Percentiles rank a stretch among this genome's conserved stretches.
phyloP scores from a whole-genome alignment of 2,329 filamentous ascomycete species.

The Ophiobolus disseminans region DNA sequence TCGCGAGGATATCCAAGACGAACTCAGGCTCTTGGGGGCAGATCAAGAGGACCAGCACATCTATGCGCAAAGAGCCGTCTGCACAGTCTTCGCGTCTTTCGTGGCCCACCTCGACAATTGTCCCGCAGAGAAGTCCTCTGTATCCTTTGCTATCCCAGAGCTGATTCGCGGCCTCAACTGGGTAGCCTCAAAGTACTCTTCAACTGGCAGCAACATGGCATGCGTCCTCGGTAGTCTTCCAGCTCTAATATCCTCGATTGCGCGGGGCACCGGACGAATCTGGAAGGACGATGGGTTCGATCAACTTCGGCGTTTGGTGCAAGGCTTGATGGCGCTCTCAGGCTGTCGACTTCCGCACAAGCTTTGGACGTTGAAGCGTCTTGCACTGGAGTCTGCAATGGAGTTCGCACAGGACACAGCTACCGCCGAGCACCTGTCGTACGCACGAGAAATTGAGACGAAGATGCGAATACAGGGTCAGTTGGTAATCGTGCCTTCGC shows the following conservation, averaged over 20 bases:
- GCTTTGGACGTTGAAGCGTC: conserved; percentile 44
- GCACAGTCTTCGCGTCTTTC: conserved; percentile 33
- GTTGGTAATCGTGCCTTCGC: conserved; percentile 34
- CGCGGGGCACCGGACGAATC: conserved; percentile 46
- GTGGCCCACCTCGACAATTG: conserved; percentile 30
- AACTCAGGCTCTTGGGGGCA: conserved; percentile 31
- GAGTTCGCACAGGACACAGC: conserved; percentile 46
- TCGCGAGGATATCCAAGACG: conserved; percentile 29
- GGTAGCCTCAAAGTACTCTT: conserved; percentile 32
- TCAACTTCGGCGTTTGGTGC: conserved; percentile 40
- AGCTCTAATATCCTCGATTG: conserved; percentile 39
- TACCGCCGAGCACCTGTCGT: conserved; percentile 35
- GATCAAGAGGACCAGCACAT: conserved; percentile 34
- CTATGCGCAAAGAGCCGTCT: conserved; percentile 40
- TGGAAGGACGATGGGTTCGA: conserved; percentile 44
- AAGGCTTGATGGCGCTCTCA: conserved; percentile 33
- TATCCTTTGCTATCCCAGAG: conserved; percentile 14
- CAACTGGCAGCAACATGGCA: conserved; percentile 27
- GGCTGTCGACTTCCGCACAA: conserved; percentile 36
- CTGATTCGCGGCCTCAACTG: conserved; percentile 27
- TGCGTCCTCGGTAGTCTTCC: conserved; percentile 34
- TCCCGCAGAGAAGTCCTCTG: neutral
- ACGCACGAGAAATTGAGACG: conserved; percentile 40
- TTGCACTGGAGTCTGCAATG: conserved; percentile 46
- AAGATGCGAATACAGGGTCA: conserved; percentile 39